A percentile compares a stretch with the other conserved stretches of the same genome.
These are phyloP conservation scores for Metschnikowia arizonensis DNA, from an alignment of 805 yeast species.

Conservation along the genomic window DNA sequence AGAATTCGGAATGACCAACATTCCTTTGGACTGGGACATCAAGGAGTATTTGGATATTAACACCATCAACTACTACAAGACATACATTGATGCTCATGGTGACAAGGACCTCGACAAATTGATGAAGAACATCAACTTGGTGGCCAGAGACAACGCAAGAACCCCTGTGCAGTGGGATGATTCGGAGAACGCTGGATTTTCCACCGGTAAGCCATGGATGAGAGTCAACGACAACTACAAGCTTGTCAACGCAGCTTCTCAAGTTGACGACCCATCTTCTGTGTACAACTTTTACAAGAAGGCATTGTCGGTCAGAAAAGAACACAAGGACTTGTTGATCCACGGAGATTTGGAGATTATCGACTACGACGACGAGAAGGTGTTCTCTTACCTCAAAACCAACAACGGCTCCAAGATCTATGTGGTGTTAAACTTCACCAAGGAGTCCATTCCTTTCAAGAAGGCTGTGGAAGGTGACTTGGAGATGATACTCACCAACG, in stretches of 20 bases:
- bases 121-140: conserved; percentile 29
- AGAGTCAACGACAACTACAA: conserved; percentile 46
- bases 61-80: conserved; percentile 39
- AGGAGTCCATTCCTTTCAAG: conserved; percentile 22
- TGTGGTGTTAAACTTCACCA: conserved; percentile 24
- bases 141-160: conserved; percentile 52
- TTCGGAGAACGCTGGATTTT: conserved; percentile 44
- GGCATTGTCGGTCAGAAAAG: conserved; percentile 42
- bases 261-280: conserved; percentile 43
- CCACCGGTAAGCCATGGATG: conserved; percentile 51
- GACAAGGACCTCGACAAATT: conserved; percentile 24
- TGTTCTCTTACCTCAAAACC: conserved; percentile 42
- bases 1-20: conserved; percentile 54
- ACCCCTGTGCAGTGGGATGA: conserved; percentile 56
- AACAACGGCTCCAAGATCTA: conserved; percentile 24
- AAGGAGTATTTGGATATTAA: conserved; percentile 50
- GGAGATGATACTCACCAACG: conserved; percentile 32
- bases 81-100: conserved; percentile 25
- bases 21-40: conserved; percentile 44
- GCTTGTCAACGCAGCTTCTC: conserved; percentile 46
- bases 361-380: conserved; percentile 40
- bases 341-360: conserved; percentile 45
- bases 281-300: conserved; percentile 44
- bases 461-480: conserved; percentile 24
- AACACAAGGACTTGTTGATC: conserved; percentile 39